Evolutionary conservation across 148 eudicot genomes (phyloP).

Genomic region (Mesembryanthemum crystallinum): DNA sequence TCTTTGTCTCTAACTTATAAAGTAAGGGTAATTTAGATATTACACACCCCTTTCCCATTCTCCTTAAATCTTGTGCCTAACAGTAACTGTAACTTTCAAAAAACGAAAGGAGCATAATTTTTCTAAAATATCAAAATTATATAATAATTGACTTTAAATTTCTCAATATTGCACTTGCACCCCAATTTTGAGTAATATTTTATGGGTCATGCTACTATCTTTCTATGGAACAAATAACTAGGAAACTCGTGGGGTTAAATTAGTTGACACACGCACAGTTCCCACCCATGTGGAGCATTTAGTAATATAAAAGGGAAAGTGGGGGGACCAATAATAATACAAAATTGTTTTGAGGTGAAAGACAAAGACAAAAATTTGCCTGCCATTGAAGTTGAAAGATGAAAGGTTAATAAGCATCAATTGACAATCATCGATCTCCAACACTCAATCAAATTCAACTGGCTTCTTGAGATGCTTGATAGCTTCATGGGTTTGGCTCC

Average conservation of each 20-base stretch:
- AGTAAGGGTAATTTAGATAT: no score
- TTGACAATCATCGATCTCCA: background rate
- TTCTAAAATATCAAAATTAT: no score
- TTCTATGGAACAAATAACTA: background rate
- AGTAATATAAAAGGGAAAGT: background rate
- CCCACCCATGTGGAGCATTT: constrained; percentile 43
- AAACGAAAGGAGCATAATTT: no score
- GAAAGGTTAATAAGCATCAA: background rate
- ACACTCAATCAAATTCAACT: background rate
- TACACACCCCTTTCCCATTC: no score
- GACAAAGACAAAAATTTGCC: background rate
- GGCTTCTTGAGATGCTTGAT: no score
- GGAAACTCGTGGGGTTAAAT: background rate
- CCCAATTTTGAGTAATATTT: no score
- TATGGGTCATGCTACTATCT: background rate
- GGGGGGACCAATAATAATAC: background rate
- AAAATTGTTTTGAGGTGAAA: constrained; percentile 14
- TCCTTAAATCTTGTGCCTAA: no score
- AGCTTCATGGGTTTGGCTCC: background rate
- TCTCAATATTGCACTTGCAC: no score
- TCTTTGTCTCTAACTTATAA: no score
- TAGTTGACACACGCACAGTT: constrained; percentile 12
- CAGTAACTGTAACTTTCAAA: no score
- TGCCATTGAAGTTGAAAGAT: background rate
- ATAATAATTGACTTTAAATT: no score